A percentile compares a stretch with the other conserved stretches of the same genome.
Conservation (phyloP, 306 rosid genomes). For the Boehmeria nivea region DNA sequence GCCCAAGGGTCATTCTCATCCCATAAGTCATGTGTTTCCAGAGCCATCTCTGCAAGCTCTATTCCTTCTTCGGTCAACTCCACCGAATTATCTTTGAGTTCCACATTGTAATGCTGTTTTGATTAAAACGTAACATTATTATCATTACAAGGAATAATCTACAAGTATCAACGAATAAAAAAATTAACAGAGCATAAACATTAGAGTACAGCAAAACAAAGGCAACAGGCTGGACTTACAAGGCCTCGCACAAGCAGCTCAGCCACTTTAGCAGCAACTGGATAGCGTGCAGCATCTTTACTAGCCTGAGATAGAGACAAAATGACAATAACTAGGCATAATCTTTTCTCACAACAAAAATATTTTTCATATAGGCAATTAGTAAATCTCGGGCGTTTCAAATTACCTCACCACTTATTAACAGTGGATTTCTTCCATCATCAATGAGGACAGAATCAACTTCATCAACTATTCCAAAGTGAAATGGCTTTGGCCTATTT, state of each 20-base stretch:
- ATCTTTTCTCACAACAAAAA: neutral
- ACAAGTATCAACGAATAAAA: neutral
- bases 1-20: conserved; percentile 99
- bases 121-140: conserved; percentile 15
- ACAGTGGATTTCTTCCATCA: conserved; percentile 95
- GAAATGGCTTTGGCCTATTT: conserved; percentile 93
- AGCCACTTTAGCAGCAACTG: conserved; percentile 97
- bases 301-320: conserved; percentile 64
- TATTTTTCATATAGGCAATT: neutral
- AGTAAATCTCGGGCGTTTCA: neutral
- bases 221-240: conserved; percentile 49
- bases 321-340: conserved; percentile 14
- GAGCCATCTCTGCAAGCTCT: conserved; percentile 89
- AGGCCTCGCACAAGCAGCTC: conserved; percentile 66
- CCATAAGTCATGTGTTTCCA: conserved; percentile 93
- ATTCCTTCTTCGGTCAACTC: conserved; percentile 98
- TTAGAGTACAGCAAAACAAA: conserved; percentile 13
- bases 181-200: no score
- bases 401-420: conserved; percentile 91
- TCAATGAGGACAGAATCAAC: conserved; percentile 95
- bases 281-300: conserved; percentile 90
- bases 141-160: neutral
- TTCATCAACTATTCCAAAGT: conserved; percentile 96
- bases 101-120: conserved; percentile 81
- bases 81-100: conserved; percentile 84